Percentiles rank a stretch among this genome's conserved stretches.
These are phyloP conservation scores for Suillus subalutaceus DNA, from an alignment of 768 basidiomycete species.

Conservation along the genomic window DNA sequence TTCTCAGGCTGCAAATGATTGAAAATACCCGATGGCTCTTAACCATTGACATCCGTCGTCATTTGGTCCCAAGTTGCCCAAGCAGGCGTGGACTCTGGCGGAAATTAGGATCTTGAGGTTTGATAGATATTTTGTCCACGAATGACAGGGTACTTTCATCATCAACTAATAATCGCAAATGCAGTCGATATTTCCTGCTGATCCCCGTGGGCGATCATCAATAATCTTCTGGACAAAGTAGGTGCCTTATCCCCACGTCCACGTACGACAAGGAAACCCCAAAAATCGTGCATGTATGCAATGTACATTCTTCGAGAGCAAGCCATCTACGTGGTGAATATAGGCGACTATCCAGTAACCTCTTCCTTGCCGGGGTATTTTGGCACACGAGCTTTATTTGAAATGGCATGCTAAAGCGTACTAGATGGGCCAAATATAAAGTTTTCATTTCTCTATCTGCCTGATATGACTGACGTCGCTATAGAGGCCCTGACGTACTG, in stretches of 20 bases:
- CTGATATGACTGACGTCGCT: background rate
- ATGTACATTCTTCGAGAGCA: background rate
- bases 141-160: slow-evolving; percentile 41
- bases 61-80: slow-evolving; percentile 59
- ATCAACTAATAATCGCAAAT: slow-evolving; percentile 50
- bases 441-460: background rate
- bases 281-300: background rate
- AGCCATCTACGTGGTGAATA: background rate
- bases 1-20: slow-evolving; percentile 3
- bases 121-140: slow-evolving; percentile 39
- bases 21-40: background rate
- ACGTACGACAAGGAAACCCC: background rate
- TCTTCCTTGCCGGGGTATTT: background rate
- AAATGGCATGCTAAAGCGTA: background rate
- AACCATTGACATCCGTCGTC: slow-evolving; percentile 30
- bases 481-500: background rate
- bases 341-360: background rate
- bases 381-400: background rate
- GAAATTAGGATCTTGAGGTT: slow-evolving; percentile 41
- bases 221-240: background rate
- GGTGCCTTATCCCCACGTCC: background rate
- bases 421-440: background rate
- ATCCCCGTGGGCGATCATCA: background rate
- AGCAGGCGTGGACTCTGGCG: slow-evolving; percentile 45
- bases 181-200: slow-evolving; percentile 41